These are phyloP conservation scores for Butyriboletus loyo DNA, from an alignment of 768 basidiomycete genomes.

Conservation along the genomic window DNA sequence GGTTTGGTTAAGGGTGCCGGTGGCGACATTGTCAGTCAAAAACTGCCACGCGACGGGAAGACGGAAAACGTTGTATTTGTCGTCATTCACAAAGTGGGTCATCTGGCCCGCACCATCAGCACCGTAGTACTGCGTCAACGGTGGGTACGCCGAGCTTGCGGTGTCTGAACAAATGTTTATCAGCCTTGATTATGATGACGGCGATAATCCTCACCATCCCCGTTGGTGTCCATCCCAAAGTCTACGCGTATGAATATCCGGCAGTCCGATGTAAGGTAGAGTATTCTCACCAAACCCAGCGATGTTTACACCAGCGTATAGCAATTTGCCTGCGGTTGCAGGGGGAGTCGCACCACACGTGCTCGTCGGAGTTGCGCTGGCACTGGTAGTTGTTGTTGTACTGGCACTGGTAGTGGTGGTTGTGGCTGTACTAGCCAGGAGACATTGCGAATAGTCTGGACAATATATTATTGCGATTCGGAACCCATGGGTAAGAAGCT, in stretches of 20 bases:
- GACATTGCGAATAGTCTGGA: slow-evolving; percentile 11
- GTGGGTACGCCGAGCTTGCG: slow-evolving; percentile 9
- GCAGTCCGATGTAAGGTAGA: not conserved
- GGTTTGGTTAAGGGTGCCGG: slow-evolving; percentile 33
- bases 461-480: not conserved
- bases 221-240: slow-evolving; percentile 11
- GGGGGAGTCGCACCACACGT: not conserved
- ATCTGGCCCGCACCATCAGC: slow-evolving; percentile 42
- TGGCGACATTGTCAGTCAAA: slow-evolving; percentile 37
- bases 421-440: not conserved
- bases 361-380: not conserved
- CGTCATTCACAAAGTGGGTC: slow-evolving; percentile 52
- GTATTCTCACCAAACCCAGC: slow-evolving; percentile 9
- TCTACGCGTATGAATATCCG: not conserved
- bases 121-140: slow-evolving; percentile 6
- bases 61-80: slow-evolving; percentile 54
- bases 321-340: slow-evolving; percentile 7
- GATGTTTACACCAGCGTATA: slow-evolving; percentile 11
- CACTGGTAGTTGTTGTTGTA: not conserved
- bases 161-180: not conserved
- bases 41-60: slow-evolving; percentile 59
- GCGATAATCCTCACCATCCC: not conserved
- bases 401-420: not conserved
- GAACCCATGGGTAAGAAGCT: not conserved
- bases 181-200: not conserved